A percentile compares a stretch with the other conserved stretches of the same genome.
phyloP scores from a whole-genome alignment of 805 yeast genomes.

The Maudiozyma pseudohumilis region DNA sequence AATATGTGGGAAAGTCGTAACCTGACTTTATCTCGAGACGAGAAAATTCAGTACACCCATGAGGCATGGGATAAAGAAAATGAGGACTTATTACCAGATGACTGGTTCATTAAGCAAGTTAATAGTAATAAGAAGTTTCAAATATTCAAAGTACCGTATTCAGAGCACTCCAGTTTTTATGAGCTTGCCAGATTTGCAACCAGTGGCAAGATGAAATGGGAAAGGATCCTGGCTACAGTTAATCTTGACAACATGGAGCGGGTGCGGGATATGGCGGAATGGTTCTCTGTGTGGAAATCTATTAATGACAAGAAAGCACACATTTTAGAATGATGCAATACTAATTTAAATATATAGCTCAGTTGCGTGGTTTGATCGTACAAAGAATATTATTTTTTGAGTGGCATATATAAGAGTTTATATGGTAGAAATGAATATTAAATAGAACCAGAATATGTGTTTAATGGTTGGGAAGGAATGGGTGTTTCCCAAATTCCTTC shows the following conservation, averaged over 20 bases:
- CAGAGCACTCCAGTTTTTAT: conserved; percentile 86
- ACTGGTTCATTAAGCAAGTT: conserved; percentile 21
- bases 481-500: too few species aligned
- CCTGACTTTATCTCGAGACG: conserved; percentile 9
- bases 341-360: too few species aligned
- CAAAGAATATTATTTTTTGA: too few species aligned
- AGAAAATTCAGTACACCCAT: conserved; percentile 10
- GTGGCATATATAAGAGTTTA: not conserved
- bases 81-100: conserved; percentile 9
- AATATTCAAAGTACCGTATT: conserved; percentile 67
- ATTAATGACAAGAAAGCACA: conserved; percentile 4
- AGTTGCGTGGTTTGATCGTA: too few species aligned
- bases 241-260: conserved; percentile 29
- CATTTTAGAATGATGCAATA: too few species aligned
- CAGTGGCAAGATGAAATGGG: conserved; percentile 33
- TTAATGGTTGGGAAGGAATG: not conserved
- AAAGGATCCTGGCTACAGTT: conserved; percentile 71
- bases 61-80: conserved; percentile 7
- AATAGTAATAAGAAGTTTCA: conserved; percentile 27
- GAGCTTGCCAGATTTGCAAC: conserved; percentile 64
- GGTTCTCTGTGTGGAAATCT: conserved; percentile 30
- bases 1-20: conserved; percentile 12
- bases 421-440: not conserved
- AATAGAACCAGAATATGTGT: not conserved
- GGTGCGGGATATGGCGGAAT: conserved; percentile 24